Base-by-base conservation (phyloP, 345 rosid species). In the Acer campestre region DNA sequence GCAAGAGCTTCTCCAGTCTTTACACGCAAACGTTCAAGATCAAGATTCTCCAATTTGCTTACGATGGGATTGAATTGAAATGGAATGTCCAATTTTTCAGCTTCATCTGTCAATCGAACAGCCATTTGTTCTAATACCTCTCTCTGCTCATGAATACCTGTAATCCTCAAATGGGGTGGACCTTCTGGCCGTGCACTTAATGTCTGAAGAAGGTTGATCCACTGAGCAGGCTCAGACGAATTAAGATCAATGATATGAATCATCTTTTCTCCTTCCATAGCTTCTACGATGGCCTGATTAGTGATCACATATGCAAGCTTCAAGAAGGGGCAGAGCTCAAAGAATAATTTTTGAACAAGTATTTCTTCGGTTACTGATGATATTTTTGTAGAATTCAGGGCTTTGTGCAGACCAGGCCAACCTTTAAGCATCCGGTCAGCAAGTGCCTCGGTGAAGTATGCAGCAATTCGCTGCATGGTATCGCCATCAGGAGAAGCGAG, bases 1-100 rank as follows among this genome's bases (percentile, higher is more conserved):
- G 92, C 95, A 70, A 91, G 90, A 51, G 95, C 95, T 82, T 88
- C 95, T 29, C 95, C 95, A 0, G 88, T 89, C 85, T 91, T 91
- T 31, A 90, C 92, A 3, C 90, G 87, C 78, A 91, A 78, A 67
- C 81, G 82, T 71, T 82, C 93, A 0, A 86, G 69, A 75, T 91
- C 84, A 31, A 91, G 87, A 74, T 86, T 79, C 81, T 88, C 95
- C 29, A 91, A 75, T 77, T 79, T 89, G 88, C 92, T 83, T 46
- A 85, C 86, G 2, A 89, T 75, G 1, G 91, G 93, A 67, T 80
- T 86, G 84, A 91, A 91, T 85, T 91, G 95, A 81, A 91, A 88
- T 0, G 95, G 93, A 61, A 91, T 86, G 72, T 88, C 89, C 81
- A 88, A 80, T 72, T 90, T 91, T 63, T 91, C 95, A 42, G 93